Conservation (phyloP, 768 basidiomycete species). For the Myochromella boudieri region DNA sequence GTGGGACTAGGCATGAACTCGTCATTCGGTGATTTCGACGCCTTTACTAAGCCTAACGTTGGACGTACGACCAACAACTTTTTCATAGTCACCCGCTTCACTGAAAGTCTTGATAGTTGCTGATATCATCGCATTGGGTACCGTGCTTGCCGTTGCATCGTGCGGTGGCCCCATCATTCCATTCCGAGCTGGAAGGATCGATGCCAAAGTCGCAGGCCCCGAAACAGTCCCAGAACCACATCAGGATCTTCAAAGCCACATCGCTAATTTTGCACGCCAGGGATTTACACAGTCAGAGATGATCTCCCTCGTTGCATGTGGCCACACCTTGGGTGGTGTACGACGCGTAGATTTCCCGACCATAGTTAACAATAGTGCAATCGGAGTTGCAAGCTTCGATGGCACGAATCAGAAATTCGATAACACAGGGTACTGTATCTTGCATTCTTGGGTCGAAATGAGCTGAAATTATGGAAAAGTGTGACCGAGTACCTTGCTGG, state of each 20-base stretch:
- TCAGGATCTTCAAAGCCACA: slow-evolving; percentile 27
- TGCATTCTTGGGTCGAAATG: too few species aligned
- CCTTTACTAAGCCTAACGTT: not conserved
- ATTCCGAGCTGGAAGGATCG: slow-evolving; percentile 27
- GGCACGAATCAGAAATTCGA: not conserved
- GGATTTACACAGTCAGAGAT: slow-evolving; percentile 31
- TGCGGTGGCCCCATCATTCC: slow-evolving; percentile 29
- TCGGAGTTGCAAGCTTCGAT: not conserved
- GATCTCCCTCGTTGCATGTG: slow-evolving; percentile 32
- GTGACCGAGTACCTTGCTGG: too few species aligned
- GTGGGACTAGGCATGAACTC: not conserved
- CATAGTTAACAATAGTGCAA: slow-evolving; percentile 7
- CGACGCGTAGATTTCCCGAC: slow-evolving; percentile 31
- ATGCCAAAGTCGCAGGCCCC: too few species aligned
- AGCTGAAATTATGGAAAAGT: too few species aligned
- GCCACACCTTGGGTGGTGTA: too few species aligned
- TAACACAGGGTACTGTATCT: slow-evolving; percentile 3
- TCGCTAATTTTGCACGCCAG: slow-evolving; percentile 23
- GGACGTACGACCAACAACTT: not conserved
- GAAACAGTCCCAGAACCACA: too few species aligned
- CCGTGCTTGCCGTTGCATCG: slow-evolving; percentile 23
- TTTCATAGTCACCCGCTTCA: too few species aligned
- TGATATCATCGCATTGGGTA: slow-evolving; percentile 31
- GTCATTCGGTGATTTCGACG: not conserved
- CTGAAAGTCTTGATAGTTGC: slow-evolving; percentile 20